Evolutionary conservation across 495 filamentous ascomycete species (phyloP), one percentile per base, ranked within the genome.

Genomic region (Penicillium roqueforti): DNA sequence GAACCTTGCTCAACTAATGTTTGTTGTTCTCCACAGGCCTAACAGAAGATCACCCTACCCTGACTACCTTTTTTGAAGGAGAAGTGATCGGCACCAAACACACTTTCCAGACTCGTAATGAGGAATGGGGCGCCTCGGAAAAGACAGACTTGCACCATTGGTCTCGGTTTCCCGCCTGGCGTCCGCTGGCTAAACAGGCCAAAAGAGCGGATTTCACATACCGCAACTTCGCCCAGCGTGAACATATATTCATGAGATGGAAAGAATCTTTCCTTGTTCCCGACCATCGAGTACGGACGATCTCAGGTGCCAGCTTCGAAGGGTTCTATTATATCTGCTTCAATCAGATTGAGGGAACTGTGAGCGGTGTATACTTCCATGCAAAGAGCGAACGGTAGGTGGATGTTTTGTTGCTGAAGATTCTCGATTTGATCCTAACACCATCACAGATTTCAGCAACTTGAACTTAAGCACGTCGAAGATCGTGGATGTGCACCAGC

Each of bases 281-380:
- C 9, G 91, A 97, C 61, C 95, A 99, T 69, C 82, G 89, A 3
- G 90, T 97, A 19, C 77, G 83, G 53, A 90, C 88, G 16, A 93
- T 99, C 54, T 86, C 83, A 25, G 95, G 95, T 4, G 95, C 95
- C 1, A 96, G 91, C 60, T 99, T 97, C 61, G 95, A 99, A 59
- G 95, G 95, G 0, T 99, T 99, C 65, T 99, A 99, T 66, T 99
- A 97, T 61, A 97, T 99, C 53, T 97, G 92, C 72, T 99, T 97
- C 74, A 96, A 97, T 66, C 95, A 97, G 72, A 75, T 88, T 11
- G 74, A 80, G 23, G 93, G 93, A 14, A 86, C 78, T 31, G 86
- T 99, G 14, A 89, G 82, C 61, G 95, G 95, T 9, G 96, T 96
- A 45, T 99, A 99, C 70, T 99, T 95, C 68, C 95, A 99, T 73